Evolutionary conservation across 768 basidiomycete genomes (phyloP), one percentile per base, ranked within the genome.

Genomic region (Galerina marginata): DNA sequence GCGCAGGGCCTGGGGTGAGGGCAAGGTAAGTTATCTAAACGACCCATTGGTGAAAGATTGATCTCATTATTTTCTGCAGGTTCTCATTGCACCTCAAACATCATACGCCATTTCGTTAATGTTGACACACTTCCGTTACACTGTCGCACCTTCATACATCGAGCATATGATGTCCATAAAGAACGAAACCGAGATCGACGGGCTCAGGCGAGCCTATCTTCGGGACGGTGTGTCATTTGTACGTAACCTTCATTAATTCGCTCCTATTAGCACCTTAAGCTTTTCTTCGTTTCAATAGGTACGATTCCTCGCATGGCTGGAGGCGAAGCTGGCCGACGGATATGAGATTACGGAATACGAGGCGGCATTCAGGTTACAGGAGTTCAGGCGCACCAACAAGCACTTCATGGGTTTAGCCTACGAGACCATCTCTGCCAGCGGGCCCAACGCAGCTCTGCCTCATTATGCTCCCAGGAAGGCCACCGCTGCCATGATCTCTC

Each of bases 271-370:
- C 52, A 63, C 67, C 36, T 66, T 61, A 61, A 39, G 26, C 40
- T 56, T 23, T 54, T 50, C 9, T 49, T 54, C 57, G 39, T 48
- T 40, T 23, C 58, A 42, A 33, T 65, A 88, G 87, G 84, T 86
- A 45, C 82, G 81, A 69, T 99, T 94, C 87, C 85, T 95, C 59
- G 91, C 94, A 1, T 96, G 95, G 94, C 79, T 99, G 2, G 95
- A 98, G 58, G 75, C 86, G 58, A 91, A 93, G 73, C 79, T 96
- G 40, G 72, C 78, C 23, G 83, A 89, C 59, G 90, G 90, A 51
- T 91, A 91, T 69, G 84, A 89, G 60, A 89, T 99, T 65, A 91
- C 91, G 6, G 96, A 99, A 75, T 97, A 91, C 79, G 93, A 96
- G 70, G 95, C 96, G 11, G 92, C 87, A 1, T 92, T 89, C 72